Percentiles rank a stretch among this genome's conserved stretches.
Evolutionary conservation across 163 green algal species (phyloP).

Genomic region (Trebouxiophyceae sp.): DNA sequence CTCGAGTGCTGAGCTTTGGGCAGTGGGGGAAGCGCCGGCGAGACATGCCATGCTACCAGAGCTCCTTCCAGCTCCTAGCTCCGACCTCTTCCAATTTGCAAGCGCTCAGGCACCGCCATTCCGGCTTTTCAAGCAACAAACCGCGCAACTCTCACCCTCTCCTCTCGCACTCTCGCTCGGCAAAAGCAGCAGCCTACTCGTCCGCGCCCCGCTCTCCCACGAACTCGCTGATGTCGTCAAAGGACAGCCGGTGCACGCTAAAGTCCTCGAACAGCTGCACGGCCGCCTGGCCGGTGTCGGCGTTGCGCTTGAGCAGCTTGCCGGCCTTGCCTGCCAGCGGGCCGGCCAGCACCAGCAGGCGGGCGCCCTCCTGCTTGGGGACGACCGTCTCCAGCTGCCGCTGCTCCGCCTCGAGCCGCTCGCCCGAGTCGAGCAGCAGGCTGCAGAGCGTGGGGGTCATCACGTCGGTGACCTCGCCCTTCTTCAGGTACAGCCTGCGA

Average conservation of each 20-base stretch:
- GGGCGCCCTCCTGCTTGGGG: conserved; percentile 56
- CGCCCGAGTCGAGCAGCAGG: conserved; percentile 56
- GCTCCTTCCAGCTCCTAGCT: too few relatives aligned
- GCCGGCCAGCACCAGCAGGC: conserved; percentile 42
- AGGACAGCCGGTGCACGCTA: conserved; percentile 37
- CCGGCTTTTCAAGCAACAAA: too few relatives aligned
- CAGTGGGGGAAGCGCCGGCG: too few relatives aligned
- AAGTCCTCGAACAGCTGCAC: conserved; percentile 57
- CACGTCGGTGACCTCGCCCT: conserved; percentile 84
- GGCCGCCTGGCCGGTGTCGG: conserved; percentile 24
- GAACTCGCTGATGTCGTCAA: conserved; percentile 58
- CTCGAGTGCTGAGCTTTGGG: too few relatives aligned
- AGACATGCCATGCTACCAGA: too few relatives aligned
- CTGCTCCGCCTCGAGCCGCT: conserved; percentile 56
- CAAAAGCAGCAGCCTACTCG: conserved; percentile 14
- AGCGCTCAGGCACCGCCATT: too few relatives aligned
- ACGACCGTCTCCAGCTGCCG: conserved; percentile 83
- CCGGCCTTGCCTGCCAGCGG: conserved; percentile 25
- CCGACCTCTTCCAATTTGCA: too few relatives aligned
- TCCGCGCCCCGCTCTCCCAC: conserved; percentile 46
- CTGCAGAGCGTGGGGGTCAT: conserved; percentile 57
- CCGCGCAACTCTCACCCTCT: too few relatives aligned
- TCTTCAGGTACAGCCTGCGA: conserved; percentile 82
- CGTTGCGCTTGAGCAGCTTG: conserved; percentile 42
- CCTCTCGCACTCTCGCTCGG: too few relatives aligned